Evolutionary conservation across 306 rosid genomes (phyloP).

Genomic region (Vachellia collinsii): DNA sequence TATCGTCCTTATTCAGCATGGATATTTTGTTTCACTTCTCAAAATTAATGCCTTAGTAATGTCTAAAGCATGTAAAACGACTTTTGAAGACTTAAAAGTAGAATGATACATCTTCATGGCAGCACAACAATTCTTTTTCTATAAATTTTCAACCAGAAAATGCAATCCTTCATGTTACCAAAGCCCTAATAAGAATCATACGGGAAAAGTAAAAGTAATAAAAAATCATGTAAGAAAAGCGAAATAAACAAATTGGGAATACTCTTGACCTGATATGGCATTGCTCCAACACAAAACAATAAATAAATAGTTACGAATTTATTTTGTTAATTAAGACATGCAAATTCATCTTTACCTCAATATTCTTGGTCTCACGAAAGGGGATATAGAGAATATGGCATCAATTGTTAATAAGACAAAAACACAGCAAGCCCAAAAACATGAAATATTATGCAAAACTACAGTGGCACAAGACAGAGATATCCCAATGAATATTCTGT

Average conservation of each 20-base stretch:
- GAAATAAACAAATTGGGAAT: not conserved
- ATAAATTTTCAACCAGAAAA: constrained; percentile 19
- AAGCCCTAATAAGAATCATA: constrained; percentile 4
- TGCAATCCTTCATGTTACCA: not conserved
- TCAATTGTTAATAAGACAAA: constrained; percentile 20
- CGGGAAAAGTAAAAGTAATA: constrained; percentile 2
- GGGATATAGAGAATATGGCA: constrained; percentile 22
- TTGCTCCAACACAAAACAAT: constrained; percentile 21
- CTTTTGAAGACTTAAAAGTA: not conserved
- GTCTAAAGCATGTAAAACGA: not conserved
- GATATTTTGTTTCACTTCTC: not conserved
- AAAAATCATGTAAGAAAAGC: constrained; percentile 11
- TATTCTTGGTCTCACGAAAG: constrained; percentile 1
- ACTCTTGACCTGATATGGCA: not conserved
- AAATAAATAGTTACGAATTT: not conserved
- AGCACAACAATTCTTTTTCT: not conserved
- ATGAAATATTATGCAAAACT: not conserved
- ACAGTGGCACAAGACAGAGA: not conserved
- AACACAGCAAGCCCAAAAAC: constrained; percentile 8
- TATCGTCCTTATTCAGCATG: not conserved
- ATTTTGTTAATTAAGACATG: not conserved
- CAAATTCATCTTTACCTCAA: not conserved
- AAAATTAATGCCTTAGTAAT: not conserved
- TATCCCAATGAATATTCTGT: constrained; percentile 9
- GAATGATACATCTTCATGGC: constrained; percentile 3